These are phyloP conservation scores for Pleurotus salmoneostramineus DNA, from an alignment of 768 basidiomycete genomes.

Conservation along the genomic window DNA sequence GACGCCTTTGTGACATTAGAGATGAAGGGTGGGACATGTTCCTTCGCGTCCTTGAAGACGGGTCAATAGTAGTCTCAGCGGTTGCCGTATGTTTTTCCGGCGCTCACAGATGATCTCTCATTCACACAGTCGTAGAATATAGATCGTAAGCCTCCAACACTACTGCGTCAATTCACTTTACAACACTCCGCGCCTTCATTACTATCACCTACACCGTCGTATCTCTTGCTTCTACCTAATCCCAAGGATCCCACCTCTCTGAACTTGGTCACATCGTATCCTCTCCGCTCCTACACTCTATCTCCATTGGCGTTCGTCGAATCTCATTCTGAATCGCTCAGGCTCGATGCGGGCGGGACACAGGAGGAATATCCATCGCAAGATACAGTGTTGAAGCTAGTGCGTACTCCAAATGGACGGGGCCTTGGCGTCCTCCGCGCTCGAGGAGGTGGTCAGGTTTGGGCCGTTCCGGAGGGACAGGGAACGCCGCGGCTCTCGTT, in stretches of 20 bases:
- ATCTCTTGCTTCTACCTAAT: slow-evolving; percentile 52
- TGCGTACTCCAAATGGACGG: slow-evolving; percentile 75
- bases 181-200: slow-evolving; percentile 58
- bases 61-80: slow-evolving; percentile 70
- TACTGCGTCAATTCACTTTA: slow-evolving; percentile 71
- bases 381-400: slow-evolving; percentile 51
- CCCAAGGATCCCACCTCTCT: slow-evolving; percentile 32
- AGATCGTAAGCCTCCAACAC: slow-evolving; percentile 82
- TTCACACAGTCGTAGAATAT: slow-evolving; percentile 58
- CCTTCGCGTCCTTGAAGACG: slow-evolving; percentile 65
- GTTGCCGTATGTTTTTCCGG: slow-evolving; percentile 56
- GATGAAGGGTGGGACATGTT: slow-evolving; percentile 81
- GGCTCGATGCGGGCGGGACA: slow-evolving; percentile 33
- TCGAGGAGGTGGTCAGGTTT: slow-evolving; percentile 58
- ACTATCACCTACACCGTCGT: slow-evolving; percentile 36
- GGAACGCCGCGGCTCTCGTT: slow-evolving; percentile 44
- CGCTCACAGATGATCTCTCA: background rate
- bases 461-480: slow-evolving; percentile 48
- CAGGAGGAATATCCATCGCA: slow-evolving; percentile 37
- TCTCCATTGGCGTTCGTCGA: slow-evolving; percentile 61
- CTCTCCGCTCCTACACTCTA: slow-evolving; percentile 59
- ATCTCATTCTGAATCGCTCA: slow-evolving; percentile 49
- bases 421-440: slow-evolving; percentile 66
- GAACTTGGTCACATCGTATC: slow-evolving; percentile 63
- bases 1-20: slow-evolving; percentile 55